A percentile compares a stretch with the other conserved stretches of the same genome.
Evolutionary conservation across 192 early-diverging fungal species (phyloP).

Genomic region (Bifiguratus adelaidae): DNA sequence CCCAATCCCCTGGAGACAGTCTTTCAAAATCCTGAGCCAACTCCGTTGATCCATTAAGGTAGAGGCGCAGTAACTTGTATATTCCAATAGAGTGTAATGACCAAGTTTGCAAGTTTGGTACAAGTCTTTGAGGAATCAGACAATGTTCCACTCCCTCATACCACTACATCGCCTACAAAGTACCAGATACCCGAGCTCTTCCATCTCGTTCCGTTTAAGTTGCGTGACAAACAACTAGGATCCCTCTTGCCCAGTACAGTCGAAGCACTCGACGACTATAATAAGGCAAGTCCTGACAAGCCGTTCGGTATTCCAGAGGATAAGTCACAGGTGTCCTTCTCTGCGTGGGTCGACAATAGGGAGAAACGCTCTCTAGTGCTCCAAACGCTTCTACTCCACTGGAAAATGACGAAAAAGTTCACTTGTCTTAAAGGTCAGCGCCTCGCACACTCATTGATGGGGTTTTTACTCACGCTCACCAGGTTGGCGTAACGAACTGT

Average conservation of each 20-base stretch:
- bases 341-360: constrained; percentile 12
- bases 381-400: constrained; percentile 19
- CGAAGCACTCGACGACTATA: constrained; percentile 23
- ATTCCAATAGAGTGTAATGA: no score
- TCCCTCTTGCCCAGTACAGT: constrained; percentile 19
- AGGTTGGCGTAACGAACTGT: constrained; percentile 84
- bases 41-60: no score
- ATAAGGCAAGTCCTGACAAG: constrained; percentile 5
- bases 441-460: neutral
- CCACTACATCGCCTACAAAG: no score
- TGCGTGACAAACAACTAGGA: constrained; percentile 23
- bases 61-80: no score
- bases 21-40: no score
- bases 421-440: constrained; percentile 6
- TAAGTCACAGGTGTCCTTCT: constrained; percentile 17
- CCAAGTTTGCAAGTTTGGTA: no score
- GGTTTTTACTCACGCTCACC: neutral
- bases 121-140: no score
- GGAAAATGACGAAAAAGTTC: constrained; percentile 22
- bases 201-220: constrained; percentile 16
- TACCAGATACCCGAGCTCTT: constrained; percentile 9
- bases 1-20: no score
- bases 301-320: constrained; percentile 25
- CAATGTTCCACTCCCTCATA: no score
- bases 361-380: constrained; percentile 16